Percentiles rank a stretch among this genome's conserved stretches.
Conservation (phyloP, 371 early-diverging fungal species). For the Apophysomyces sp. region DNA sequence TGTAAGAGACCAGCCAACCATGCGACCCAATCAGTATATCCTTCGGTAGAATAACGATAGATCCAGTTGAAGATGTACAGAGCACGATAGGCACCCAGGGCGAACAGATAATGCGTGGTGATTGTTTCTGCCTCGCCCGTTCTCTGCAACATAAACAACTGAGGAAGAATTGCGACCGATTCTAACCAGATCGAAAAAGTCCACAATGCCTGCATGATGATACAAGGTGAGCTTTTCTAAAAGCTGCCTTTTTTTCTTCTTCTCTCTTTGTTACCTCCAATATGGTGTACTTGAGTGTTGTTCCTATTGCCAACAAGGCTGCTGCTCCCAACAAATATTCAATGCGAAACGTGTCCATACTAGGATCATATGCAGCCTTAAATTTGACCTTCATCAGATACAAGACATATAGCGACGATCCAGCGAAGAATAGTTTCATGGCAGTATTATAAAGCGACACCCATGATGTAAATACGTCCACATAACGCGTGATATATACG, state of each 20-base stretch:
- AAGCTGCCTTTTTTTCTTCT: constrained; percentile 3
- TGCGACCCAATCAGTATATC: constrained; percentile 71
- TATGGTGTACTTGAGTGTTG: constrained; percentile 69
- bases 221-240: not conserved
- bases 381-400: constrained; percentile 88
- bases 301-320: constrained; percentile 68
- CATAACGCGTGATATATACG: constrained; percentile 96
- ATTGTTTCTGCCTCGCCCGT: constrained; percentile 99
- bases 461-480: constrained; percentile 83
- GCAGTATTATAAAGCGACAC: constrained; percentile 89
- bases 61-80: constrained; percentile 98
- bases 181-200: constrained; percentile 97
- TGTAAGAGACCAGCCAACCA: constrained; percentile 92
- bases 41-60: constrained; percentile 80
- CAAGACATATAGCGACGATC: constrained; percentile 83
- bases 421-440: constrained; percentile 97
- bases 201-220: constrained; percentile 71
- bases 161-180: constrained; percentile 98
- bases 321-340: constrained; percentile 80
- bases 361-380: constrained; percentile 91
- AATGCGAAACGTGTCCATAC: constrained; percentile 87
- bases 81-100: constrained; percentile 96
- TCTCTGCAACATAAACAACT: constrained; percentile 94
- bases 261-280: too few relatives aligned
- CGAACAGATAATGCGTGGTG: constrained; percentile 97